Base-by-base conservation (phyloP, 345 rosid genomes). In the Pistacia vera region DNA sequence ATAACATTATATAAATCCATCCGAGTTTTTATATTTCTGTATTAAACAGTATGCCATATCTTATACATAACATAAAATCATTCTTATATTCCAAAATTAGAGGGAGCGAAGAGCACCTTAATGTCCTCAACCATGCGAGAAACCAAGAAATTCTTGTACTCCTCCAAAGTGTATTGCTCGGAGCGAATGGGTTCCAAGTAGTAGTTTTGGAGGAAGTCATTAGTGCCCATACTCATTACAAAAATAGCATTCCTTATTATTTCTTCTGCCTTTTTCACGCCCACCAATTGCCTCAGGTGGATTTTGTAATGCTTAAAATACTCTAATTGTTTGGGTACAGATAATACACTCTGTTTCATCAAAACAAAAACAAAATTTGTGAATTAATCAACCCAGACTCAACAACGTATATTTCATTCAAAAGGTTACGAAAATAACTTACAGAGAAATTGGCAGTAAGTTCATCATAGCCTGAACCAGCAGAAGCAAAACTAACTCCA, bases 401-500 rank as follows among this genome's bases (percentile, higher is more conserved):
- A 25, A 25, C 44, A 41, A 5, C 1, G 1, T 36, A 36, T 49
- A 11, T 49, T 49, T 49, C 17, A 44, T 0, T 30, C 33, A 30
- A 30, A 49, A 46, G 11, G 30, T 68, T 30, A 20, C 38, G 51
- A 66, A 11, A 4, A 36, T 74, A 66, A 38, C 89, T 85, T 83
- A 94, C 98, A 0, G 93, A 90, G 54, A 92, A 69, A 70, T 94
- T 92, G 55, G 98, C 97, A 13, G 98, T 94, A 63, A 91, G 84
- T 60, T 90, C 95, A 52, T 94, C 97, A 38, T 92, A 95, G 36
- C 98, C 98, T 22, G 98, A 91, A 83, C 85, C 98, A 22, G 98
- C 95, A 12, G 98, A 95, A 59, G 97, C 97, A 77, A 95, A 92
- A 77, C 98, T 95, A 70, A 90, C 97, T 18, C 97, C 97, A 63